Evolutionary conservation across 345 rosid species (phyloP).

Genomic region (Eucalyptus regnans): DNA sequence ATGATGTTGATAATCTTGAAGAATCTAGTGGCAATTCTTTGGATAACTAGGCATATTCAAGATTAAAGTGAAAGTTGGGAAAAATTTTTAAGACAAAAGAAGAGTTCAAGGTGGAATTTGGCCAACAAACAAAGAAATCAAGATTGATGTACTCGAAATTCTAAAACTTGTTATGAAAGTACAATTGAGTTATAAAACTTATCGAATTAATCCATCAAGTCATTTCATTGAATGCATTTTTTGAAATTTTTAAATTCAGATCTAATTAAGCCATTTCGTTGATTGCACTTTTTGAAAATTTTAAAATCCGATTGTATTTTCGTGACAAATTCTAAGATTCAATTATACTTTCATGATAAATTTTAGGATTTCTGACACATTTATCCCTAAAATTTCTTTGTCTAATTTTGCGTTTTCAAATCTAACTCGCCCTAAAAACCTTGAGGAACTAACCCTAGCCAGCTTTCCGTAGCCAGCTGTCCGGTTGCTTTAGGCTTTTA

Average conservation of each 20-base stretch:
- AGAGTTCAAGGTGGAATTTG: not conserved
- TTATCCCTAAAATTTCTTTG: not conserved
- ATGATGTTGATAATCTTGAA: not conserved
- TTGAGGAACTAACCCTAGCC: not conserved
- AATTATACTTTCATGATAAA: rapidly evolving
- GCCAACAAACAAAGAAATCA: not conserved
- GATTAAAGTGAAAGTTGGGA: not conserved
- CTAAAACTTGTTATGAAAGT: too few species aligned
- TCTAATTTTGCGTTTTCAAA: not conserved
- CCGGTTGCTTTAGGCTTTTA: not conserved
- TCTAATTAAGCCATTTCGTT: too few species aligned
- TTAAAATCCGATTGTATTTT: too few species aligned
- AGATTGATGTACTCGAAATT: too few species aligned
- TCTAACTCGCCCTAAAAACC: not conserved
- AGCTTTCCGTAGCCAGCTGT: not conserved
- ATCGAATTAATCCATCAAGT: too few species aligned
- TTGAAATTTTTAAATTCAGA: too few species aligned
- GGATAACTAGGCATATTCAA: not conserved
- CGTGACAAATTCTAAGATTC: too few species aligned
- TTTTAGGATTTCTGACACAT: too few species aligned
- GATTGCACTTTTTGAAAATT: too few species aligned
- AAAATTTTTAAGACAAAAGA: too few species aligned
- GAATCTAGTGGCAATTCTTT: not conserved
- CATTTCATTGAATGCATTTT: too few species aligned
- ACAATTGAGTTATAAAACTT: too few species aligned